These are phyloP conservation scores for Plantago coronopus DNA, from an alignment of 305 asterid genomes.

Conservation along the genomic window DNA sequence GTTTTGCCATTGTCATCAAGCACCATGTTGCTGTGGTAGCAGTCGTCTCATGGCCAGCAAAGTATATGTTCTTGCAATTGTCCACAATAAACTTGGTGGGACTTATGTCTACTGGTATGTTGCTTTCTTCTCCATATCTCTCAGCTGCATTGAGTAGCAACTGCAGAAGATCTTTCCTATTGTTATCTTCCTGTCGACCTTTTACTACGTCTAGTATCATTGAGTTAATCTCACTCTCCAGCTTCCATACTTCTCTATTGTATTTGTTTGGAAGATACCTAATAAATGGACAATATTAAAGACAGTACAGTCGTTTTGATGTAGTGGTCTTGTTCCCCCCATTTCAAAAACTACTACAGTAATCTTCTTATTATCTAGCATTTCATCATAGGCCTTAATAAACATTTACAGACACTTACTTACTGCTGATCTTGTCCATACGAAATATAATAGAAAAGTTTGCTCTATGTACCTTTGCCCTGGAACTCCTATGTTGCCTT, in stretches of 20 bases:
- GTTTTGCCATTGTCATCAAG: conserved; percentile 59
- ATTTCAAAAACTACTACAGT: no score
- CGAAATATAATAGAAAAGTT: background rate
- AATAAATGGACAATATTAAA: conserved; percentile 10
- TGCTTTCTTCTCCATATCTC: conserved; percentile 28
- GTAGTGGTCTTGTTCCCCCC: no score
- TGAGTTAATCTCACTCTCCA: conserved; percentile 52
- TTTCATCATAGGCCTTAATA: no score
- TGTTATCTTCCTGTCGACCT: conserved; percentile 25
- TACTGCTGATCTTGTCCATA: no score
- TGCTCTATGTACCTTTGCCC: conserved; percentile 60
- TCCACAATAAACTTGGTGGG: conserved; percentile 48
- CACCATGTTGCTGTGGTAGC: conserved; percentile 71
- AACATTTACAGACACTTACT: no score
- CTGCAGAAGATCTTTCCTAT: conserved; percentile 50
- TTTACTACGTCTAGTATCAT: conserved; percentile 50
- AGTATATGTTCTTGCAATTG: conserved; percentile 67
- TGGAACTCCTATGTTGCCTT: conserved; percentile 52
- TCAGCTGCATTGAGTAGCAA: conserved; percentile 52
- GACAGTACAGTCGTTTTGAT: no score
- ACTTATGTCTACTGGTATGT: conserved; percentile 35
- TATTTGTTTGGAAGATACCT: conserved; percentile 61
- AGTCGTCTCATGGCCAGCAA: conserved; percentile 72
- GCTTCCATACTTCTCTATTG: conserved; percentile 50
- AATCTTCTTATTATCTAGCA: no score